A percentile compares a stretch with the other conserved stretches of the same genome.
These are phyloP conservation scores for Yarrowia osloensis DNA, from an alignment of 805 yeast genomes.

Conservation along the genomic window DNA sequence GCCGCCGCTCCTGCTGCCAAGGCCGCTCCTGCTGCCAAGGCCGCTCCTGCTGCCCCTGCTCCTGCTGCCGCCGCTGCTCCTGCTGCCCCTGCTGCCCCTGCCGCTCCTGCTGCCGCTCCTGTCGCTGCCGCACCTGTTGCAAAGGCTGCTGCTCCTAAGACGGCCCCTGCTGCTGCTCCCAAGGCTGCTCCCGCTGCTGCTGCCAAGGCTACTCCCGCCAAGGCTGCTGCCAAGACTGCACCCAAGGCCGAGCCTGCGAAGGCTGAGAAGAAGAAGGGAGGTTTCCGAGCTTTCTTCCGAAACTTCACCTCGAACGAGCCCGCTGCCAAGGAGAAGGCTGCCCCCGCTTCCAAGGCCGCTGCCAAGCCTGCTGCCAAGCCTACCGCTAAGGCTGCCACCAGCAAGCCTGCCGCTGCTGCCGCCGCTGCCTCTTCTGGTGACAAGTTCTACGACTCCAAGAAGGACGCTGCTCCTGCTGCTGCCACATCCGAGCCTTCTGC, in stretches of 20 bases:
- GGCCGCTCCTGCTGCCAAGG: not conserved
- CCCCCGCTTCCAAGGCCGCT: not conserved
- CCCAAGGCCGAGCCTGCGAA: not conserved
- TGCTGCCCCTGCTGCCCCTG: not conserved
- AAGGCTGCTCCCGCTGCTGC: not conserved
- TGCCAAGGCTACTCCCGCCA: not conserved
- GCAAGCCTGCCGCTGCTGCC: constrained; percentile 14
- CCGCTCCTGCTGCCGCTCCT: not conserved
- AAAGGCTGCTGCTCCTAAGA: not conserved
- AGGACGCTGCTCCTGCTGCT: not conserved
- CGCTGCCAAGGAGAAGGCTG: constrained; percentile 23
- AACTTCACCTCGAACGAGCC: constrained; percentile 10
- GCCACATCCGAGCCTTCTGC: constrained; percentile 4
- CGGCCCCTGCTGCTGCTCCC: not conserved
- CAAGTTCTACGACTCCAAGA: constrained; percentile 27
- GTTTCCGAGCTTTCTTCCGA: constrained; percentile 29
- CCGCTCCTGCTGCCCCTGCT: not conserved
- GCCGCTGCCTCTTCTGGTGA: constrained; percentile 14
- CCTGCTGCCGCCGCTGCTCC: not conserved
- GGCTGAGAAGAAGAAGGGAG: constrained; percentile 26
- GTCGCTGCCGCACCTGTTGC: not conserved
- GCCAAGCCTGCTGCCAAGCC: constrained; percentile 13
- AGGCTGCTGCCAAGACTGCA: not conserved
- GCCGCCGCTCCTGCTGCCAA: not conserved
- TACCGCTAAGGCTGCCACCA: not conserved